A percentile compares a stretch with the other conserved stretches of the same genome.
phyloP scores from a whole-genome alignment of 78 protist genomes.

The Chrysochromulina parva region DNA sequence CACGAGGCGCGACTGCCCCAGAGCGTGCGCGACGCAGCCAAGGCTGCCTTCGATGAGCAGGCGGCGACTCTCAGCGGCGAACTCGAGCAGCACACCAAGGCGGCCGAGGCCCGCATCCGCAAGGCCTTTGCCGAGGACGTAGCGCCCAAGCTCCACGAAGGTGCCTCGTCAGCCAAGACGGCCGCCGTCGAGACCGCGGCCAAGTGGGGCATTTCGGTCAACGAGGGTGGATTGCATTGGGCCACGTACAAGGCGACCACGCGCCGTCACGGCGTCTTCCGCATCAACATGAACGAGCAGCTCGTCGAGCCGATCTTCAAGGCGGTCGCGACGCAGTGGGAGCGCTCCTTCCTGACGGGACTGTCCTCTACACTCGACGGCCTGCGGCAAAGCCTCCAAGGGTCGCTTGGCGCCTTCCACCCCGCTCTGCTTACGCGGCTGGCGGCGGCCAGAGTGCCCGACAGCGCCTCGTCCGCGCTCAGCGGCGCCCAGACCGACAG shows the following conservation, averaged over 20 bases:
- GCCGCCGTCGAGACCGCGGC: background rate
- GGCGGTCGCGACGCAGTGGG: background rate
- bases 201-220: background rate
- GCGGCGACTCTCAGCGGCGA: no score
- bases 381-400: background rate
- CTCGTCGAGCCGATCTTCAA: constrained; percentile 1
- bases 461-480: no score
- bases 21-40: background rate
- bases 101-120: background rate
- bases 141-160: background rate
- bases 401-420: background rate
- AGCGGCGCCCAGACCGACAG: background rate
- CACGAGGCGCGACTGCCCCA: background rate
- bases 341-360: background rate
- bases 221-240: background rate
- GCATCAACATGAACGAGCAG: background rate
- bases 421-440: background rate
- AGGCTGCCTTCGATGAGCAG: background rate
- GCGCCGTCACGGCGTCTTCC: constrained; percentile 11
- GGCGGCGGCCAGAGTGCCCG: background rate
- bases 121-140: background rate
- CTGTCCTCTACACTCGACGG: background rate
- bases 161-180: background rate
- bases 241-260: constrained; percentile 24
- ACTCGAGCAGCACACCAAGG: no score